phyloP scores from a whole-genome alignment of 106 monocot genomes.

The Alisma plantagoaquatica region DNA sequence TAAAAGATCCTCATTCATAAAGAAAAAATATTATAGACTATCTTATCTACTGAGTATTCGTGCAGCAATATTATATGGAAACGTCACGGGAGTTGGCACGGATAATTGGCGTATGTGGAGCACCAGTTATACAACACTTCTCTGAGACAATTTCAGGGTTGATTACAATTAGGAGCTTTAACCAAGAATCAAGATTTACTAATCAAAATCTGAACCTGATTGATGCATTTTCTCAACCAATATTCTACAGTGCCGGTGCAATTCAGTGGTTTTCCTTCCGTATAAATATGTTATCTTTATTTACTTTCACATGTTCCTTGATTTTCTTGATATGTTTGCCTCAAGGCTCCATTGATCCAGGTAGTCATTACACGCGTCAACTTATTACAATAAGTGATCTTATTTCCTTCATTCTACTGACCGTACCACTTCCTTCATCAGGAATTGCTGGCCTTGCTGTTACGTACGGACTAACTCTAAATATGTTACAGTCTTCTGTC shows the following conservation, averaged over 20 bases:
- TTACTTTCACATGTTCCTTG: constrained; percentile 65
- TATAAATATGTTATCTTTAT: constrained; percentile 47
- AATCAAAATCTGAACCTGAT: constrained; percentile 31
- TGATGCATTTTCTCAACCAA: constrained; percentile 52
- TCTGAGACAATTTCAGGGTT: constrained; percentile 66
- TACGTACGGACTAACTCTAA: constrained; percentile 77
- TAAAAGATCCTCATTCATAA: too few relatives aligned
- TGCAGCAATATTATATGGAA: constrained; percentile 64
- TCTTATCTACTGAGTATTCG: too few relatives aligned
- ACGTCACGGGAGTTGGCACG: constrained; percentile 64
- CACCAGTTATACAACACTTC: constrained; percentile 84
- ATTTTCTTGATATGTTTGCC: constrained; percentile 54
- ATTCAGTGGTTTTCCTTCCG: constrained; percentile 69
- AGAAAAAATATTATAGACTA: too few relatives aligned
- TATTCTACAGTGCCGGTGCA: constrained; percentile 49
- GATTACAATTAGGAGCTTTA: constrained; percentile 61
- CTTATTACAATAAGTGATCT: too few relatives aligned
- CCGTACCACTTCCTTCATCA: too few relatives aligned
- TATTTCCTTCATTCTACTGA: too few relatives aligned
- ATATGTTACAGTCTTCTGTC: constrained; percentile 57
- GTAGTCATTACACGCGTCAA: too few relatives aligned
- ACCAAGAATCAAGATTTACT: constrained; percentile 43
- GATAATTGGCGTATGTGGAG: constrained; percentile 56
- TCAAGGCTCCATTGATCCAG: constrained; percentile 60
- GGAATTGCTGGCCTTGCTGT: constrained; percentile 74